These are phyloP conservation scores for Solanum arcanum DNA, from an alignment of 257 asterid species.

Conservation along the genomic window DNA sequence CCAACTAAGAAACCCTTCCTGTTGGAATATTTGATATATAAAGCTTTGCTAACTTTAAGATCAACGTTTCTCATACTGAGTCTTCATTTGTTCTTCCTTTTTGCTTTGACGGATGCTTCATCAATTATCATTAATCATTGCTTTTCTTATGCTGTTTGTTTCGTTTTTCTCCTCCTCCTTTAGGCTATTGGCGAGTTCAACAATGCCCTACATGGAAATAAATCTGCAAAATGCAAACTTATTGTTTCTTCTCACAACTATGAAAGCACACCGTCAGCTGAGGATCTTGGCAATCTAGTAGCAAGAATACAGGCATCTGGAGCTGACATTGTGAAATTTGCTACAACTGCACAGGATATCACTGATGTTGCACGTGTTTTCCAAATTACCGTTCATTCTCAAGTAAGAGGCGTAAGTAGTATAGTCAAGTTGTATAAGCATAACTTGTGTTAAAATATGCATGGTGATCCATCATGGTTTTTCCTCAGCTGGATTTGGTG, in stretches of 20 bases:
- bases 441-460: not conserved
- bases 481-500: not conserved
- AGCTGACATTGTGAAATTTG: slow-evolving; percentile 92
- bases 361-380: slow-evolving; percentile 86
- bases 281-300: slow-evolving; percentile 84
- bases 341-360: slow-evolving; percentile 84
- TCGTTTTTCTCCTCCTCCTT: not conserved
- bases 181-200: slow-evolving; percentile 82
- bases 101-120: not conserved
- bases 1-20: not conserved
- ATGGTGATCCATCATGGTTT: not conserved
- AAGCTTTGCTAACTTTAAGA: not conserved
- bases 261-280: slow-evolving; percentile 62
- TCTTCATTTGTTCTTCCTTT: not conserved
- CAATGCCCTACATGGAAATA: slow-evolving; percentile 38
- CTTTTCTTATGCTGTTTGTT: not conserved
- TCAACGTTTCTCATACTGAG: not conserved
- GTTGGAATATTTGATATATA: not conserved
- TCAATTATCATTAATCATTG: not conserved
- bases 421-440: not conserved
- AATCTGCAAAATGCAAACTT: slow-evolving; percentile 66
- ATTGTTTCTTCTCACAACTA: slow-evolving; percentile 93
- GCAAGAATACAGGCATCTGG: slow-evolving; percentile 93
- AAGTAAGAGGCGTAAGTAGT: slow-evolving; percentile 46
- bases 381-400: slow-evolving; percentile 82